Evolutionary conservation across 495 filamentous ascomycete species (phyloP), one percentile per base, ranked within the genome.

Genomic region (Echria macrotheca): DNA sequence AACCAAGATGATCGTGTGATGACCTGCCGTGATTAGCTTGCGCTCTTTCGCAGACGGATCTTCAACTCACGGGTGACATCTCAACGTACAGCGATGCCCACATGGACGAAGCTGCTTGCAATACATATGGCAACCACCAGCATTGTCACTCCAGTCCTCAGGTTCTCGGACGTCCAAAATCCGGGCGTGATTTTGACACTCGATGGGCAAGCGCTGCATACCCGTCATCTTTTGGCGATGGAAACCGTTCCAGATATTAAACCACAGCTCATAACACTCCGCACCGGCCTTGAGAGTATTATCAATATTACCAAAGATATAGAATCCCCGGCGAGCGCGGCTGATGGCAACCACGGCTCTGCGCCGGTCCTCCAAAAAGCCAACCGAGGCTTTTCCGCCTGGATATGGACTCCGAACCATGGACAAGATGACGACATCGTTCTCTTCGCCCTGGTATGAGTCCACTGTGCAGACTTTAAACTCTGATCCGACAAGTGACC

Each of bases 401-500:
- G 21, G 38, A 10, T 55, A 43, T 2, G 63, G 63, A 57, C 84
- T 91, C 37, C 93, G 75, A 9, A 96, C 91, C 0, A 96, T 69
- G 0, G 91, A 95, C 1, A 96, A 72, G 4, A 97, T 55, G 14
- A 96, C 69, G 28, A 96, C 72, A 15, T 89, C 87, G 55, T 96
- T 96, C 56, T 97, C 90, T 60, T 96, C 89, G 22, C 91, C 91
- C 60, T 97, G 93, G 62, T 91, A 96, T 0, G 87, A 90, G 58
- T 97, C 93, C 0, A 97, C 87, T 0, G 93, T 96, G 31, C 73
- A 76, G 1, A 96, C 81, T 19, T 87, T 89, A 56, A 85, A 75
- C 26, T 64, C 60, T 0, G 55, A 44, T 5, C 66, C 68, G 48
- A 65, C 59, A 1, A 89, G 68, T 39, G 77, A 73, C 0, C 61